Evolutionary conservation across 148 eudicot genomes (phyloP), one percentile per base, ranked within the genome.

Genomic region (Rhododendron mucronatum): DNA sequence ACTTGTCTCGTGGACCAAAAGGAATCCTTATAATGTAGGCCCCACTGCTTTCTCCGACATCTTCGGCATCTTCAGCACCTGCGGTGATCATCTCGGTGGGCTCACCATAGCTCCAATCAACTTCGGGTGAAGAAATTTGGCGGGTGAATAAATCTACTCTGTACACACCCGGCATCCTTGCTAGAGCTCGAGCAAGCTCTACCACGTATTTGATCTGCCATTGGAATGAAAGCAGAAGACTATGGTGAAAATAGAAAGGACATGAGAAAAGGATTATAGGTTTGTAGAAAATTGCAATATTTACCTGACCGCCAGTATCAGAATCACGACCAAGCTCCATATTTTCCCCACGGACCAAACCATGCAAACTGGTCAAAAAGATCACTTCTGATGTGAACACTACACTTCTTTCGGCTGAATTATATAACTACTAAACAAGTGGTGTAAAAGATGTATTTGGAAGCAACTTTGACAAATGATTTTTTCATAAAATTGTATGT

Each of bases 241-340:
- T n/a, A 18, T 23, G 74, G 33, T 79, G 59, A 79, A 53, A 86
- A 18, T 13, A 30, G 51, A 89, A 74, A 44, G 20, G 28, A 71
- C 26, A 51, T 82, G 44, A 55, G 53, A 44, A 23, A 9, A 39
- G 67, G 63, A 16, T 7, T 3, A 28, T 41, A n/a, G 18, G 55
- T 83, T 63, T 18, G 16, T 5, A 63, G 80, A 50, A 84, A 12
- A n/a, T 26, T 50, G 86, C 7, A 55, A 55, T 55, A 50, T 55
- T 81, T 82, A 94, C 97, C 93, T 94, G 97, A 48, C 95, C 95
- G 71, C 97, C 97, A 21, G 97, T 94, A 82, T 94, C 95, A 82
- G 94, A 93, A 89, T 94, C 97, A 73, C 95, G 92, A 84, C 97
- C 97, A 82, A 94, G 97, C 89, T 94, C 97, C 97, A 92, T 94